phyloP scores from a whole-genome alignment of 495 filamentous ascomycete genomes.

The Cudoniella acicularis region DNA sequence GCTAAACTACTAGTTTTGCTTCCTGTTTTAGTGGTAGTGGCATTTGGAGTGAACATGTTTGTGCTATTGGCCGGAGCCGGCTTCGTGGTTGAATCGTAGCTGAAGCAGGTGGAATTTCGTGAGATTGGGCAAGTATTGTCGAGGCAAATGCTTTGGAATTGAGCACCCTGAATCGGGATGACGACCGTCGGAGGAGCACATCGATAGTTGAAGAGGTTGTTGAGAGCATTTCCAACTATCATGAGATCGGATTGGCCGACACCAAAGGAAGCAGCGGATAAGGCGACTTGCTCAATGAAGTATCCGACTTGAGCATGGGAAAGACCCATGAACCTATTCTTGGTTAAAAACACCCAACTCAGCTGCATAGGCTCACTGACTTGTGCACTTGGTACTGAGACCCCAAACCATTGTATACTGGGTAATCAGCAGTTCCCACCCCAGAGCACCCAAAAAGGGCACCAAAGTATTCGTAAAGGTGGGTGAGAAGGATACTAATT shows the following conservation, averaged over 20 bases:
- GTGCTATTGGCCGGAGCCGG: no score
- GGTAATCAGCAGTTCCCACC: constrained; percentile 34
- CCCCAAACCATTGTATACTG: constrained; percentile 37
- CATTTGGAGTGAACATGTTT: not conserved
- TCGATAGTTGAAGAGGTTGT: constrained; percentile 38
- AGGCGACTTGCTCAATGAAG: constrained; percentile 51
- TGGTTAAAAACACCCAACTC: not conserved
- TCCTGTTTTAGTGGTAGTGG: constrained; percentile 6
- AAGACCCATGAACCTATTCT: constrained; percentile 50
- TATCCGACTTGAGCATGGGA: constrained; percentile 43
- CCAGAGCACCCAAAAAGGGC: constrained; percentile 45
- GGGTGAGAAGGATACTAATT: constrained; percentile 46
- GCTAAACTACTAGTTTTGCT: not conserved
- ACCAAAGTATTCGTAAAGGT: constrained; percentile 55
- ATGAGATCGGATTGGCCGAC: constrained; percentile 39
- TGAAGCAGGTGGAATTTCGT: constrained; percentile 27
- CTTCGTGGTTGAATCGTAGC: constrained; percentile 20
- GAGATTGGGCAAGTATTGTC: constrained; percentile 34
- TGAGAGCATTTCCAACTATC: constrained; percentile 37
- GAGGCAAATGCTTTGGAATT: constrained; percentile 44
- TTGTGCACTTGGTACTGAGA: constrained; percentile 49
- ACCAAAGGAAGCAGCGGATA: constrained; percentile 48
- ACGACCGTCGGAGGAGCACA: constrained; percentile 36
- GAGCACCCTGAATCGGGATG: constrained; percentile 28
- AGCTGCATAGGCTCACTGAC: constrained; percentile 20